Evolutionary conservation across 768 basidiomycete species (phyloP).

Genomic region (Roridomyces roridus): DNA sequence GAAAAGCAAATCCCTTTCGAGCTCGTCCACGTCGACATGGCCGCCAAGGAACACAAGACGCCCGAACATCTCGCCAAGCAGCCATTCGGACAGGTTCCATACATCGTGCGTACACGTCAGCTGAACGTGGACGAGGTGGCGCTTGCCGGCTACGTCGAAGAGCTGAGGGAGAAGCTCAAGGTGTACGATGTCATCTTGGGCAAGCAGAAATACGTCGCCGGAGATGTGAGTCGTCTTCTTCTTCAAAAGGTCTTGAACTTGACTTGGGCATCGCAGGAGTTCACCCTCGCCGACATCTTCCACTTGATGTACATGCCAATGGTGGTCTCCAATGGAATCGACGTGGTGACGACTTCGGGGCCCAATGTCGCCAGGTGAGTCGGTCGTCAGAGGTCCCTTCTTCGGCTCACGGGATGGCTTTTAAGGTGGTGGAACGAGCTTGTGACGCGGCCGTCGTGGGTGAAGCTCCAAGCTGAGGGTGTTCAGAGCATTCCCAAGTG

Average conservation of each 20-base stretch:
- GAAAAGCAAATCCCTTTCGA: conserved; percentile 58
- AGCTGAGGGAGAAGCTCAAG: conserved; percentile 46
- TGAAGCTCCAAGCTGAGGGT: conserved; percentile 46
- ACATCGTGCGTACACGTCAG: background rate
- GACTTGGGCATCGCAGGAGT: conserved; percentile 30
- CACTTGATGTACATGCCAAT: conserved; percentile 46
- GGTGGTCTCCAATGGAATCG: conserved; percentile 29
- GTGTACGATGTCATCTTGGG: conserved; percentile 60
- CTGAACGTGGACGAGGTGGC: conserved; percentile 24
- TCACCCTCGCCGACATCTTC: conserved; percentile 52
- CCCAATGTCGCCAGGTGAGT: conserved; percentile 54
- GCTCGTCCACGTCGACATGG: conserved; percentile 41
- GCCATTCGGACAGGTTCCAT: conserved; percentile 52
- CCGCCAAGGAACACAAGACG: conserved; percentile 47
- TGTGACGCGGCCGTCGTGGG: conserved; percentile 52
- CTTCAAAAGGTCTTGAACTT: too few relatives aligned
- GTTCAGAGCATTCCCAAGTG: conserved; percentile 28
- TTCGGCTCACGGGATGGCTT: too few relatives aligned
- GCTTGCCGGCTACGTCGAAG: conserved; percentile 32
- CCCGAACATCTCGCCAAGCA: conserved; percentile 44
- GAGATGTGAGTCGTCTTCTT: conserved; percentile 46
- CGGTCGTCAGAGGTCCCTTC: too few relatives aligned
- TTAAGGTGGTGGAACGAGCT: conserved; percentile 59
- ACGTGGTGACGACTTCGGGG: conserved; percentile 34
- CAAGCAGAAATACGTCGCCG: conserved; percentile 60